These are phyloP conservation scores for Coemansia sp. DNA, from an alignment of 192 early-diverging fungal genomes.

Conservation along the genomic window DNA sequence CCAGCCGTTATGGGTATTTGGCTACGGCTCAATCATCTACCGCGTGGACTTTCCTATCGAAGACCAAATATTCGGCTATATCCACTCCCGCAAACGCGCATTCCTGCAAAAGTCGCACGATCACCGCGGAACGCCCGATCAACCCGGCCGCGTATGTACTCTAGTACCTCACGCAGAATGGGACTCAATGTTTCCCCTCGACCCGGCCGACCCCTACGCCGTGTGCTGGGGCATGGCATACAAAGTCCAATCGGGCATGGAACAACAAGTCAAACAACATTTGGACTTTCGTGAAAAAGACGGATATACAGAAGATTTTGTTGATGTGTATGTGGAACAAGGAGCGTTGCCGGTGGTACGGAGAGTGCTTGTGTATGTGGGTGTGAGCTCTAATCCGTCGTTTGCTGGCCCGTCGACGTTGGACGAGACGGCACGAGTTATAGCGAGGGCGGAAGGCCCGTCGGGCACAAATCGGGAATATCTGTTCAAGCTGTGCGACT, in stretches of 20 bases:
- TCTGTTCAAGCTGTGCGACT: conserved; percentile 63
- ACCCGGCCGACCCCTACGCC: conserved; percentile 25
- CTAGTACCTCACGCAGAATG: conserved; percentile 74
- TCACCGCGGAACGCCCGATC: conserved; percentile 77
- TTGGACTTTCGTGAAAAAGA: conserved; percentile 89
- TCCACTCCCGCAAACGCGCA: conserved; percentile 14
- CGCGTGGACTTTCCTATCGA: conserved; percentile 70
- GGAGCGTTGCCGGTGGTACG: conserved; percentile 43
- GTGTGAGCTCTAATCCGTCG: conserved; percentile 69
- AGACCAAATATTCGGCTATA: conserved; percentile 19
- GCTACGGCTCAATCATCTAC: conserved; percentile 71
- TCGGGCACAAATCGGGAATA: conserved; percentile 73
- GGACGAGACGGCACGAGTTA: conserved; percentile 64
- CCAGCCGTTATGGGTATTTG: conserved; percentile 63
- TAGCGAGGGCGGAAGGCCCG: conserved; percentile 63
- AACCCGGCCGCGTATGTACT: conserved; percentile 85
- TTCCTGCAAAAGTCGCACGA: conserved; percentile 68
- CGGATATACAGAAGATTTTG: conserved; percentile 71
- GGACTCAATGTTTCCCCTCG: conserved; percentile 35
- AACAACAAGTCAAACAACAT: conserved; percentile 66
- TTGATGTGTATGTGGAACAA: conserved; percentile 59
- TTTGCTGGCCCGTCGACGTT: conserved; percentile 70
- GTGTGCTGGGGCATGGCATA: conserved; percentile 83
- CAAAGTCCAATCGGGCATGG: conserved; percentile 66
- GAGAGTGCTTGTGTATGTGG: conserved; percentile 80